A percentile compares a stretch with the other conserved stretches of the same genome.
Conservation (phyloP, 176 grass and related monocot species). For the Cocos nucifera region DNA sequence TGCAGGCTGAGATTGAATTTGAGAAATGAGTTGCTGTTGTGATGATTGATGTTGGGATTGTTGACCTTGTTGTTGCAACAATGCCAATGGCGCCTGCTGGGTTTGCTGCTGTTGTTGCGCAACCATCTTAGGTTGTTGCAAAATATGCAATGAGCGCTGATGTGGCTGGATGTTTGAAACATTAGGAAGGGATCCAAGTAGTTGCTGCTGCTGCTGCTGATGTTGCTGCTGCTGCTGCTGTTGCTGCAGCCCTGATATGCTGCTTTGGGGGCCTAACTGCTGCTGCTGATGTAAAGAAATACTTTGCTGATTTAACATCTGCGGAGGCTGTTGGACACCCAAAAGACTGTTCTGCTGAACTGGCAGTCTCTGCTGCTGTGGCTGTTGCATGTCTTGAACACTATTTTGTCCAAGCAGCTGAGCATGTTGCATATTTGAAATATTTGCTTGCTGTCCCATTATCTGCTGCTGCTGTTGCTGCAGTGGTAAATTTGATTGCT, state of each 20-base stretch:
- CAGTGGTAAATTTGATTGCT: constrained; percentile 53
- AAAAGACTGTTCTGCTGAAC: constrained; percentile 66
- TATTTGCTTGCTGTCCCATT: constrained; percentile 35
- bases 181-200: constrained; percentile 50
- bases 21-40: constrained; percentile 65
- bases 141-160: constrained; percentile 41
- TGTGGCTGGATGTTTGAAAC: constrained; percentile 34
- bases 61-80: constrained; percentile 55
- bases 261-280: constrained; percentile 46
- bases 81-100: constrained; percentile 47
- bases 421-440: constrained; percentile 46
- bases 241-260: constrained; percentile 47
- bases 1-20: constrained; percentile 53
- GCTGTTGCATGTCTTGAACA: constrained; percentile 57
- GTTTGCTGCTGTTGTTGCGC: constrained; percentile 47
- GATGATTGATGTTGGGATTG: constrained; percentile 58
- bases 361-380: constrained; percentile 38
- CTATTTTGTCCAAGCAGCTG: constrained; percentile 52
- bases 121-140: constrained; percentile 38
- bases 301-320: constrained; percentile 68
- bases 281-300: constrained; percentile 58
- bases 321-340: constrained; percentile 65
- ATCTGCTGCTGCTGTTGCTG: constrained; percentile 53
- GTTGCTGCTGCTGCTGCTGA: constrained; percentile 17
- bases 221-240: constrained; percentile 44